Percentiles rank a stretch among this genome's conserved stretches.
Evolutionary conservation across 78 protist species (phyloP).

Genomic region (Diacronema lutheri): DNA sequence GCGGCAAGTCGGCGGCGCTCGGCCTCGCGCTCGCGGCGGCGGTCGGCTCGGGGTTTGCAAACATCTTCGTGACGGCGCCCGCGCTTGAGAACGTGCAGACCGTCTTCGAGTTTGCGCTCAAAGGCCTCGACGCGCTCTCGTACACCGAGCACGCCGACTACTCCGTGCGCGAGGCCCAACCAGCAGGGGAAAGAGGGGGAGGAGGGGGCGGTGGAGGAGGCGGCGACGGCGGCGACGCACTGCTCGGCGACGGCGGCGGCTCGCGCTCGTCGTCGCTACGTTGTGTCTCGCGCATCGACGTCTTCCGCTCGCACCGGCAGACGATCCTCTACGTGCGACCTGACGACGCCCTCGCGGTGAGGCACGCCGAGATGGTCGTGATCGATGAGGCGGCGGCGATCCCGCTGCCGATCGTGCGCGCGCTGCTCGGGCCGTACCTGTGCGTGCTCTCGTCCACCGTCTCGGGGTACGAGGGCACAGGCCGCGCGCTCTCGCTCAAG

Average conservation of each 20-base stretch:
- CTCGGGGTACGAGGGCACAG: constrained; percentile 97
- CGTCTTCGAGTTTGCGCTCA: constrained; percentile 89
- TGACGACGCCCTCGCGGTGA: constrained; percentile 59
- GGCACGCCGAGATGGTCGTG: constrained; percentile 84
- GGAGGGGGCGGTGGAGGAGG: not conserved
- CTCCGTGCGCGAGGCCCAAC: constrained; percentile 30
- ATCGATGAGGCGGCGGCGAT: constrained; percentile 99
- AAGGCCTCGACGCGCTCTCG: constrained; percentile 89
- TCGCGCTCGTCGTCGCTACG: too few relatives aligned
- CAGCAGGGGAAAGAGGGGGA: not conserved
- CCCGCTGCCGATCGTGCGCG: constrained; percentile 90
- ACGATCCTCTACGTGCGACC: constrained; percentile 86
- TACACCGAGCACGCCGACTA: constrained; percentile 88
- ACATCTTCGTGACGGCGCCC: constrained; percentile 97
- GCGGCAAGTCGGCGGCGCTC: constrained; percentile 98
- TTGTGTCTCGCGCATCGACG: constrained; percentile 83
- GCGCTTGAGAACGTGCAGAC: constrained; percentile 95
- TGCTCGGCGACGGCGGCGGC: too few relatives aligned
- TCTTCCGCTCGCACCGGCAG: constrained; percentile 92
- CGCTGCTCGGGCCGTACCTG: constrained; percentile 85
- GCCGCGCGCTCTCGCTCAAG: constrained; percentile 97
- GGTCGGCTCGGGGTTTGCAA: constrained; percentile 68
- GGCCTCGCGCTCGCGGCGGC: constrained; percentile 48
- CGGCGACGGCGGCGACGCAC: too few relatives aligned
- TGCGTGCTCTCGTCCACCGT: constrained; percentile 89